Percentiles rank a stretch among this genome's conserved stretches.
Conservation (phyloP, 306 rosid genomes). For the Gillenia trifoliata region DNA sequence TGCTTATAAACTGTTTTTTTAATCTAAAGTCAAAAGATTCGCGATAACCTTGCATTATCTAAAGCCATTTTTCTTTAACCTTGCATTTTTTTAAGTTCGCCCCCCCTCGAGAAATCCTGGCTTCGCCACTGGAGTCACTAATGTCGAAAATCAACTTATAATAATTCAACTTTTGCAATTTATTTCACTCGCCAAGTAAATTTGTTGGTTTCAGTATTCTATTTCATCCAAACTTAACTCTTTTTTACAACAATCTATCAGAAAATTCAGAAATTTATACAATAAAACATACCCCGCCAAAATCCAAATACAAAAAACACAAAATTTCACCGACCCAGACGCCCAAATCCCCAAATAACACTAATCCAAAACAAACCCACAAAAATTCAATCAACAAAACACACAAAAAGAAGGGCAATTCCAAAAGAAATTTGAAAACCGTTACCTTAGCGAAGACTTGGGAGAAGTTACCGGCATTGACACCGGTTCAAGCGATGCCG, state of each 20-base stretch:
- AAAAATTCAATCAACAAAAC: not conserved
- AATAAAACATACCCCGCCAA: not conserved
- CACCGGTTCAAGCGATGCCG: constrained; percentile 65
- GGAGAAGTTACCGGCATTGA: constrained; percentile 74
- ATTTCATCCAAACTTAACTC: not conserved
- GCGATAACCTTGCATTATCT: too few species aligned
- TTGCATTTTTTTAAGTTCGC: too few species aligned
- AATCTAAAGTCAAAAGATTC: too few species aligned
- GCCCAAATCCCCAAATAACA: not conserved
- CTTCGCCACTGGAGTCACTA: too few species aligned
- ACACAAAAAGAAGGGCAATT: not conserved
- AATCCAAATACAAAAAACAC: not conserved
- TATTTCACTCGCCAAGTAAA: not conserved
- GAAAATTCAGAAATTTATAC: not conserved
- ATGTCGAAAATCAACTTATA: not conserved
- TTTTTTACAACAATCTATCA: not conserved
- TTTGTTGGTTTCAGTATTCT: not conserved
- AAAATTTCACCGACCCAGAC: not conserved
- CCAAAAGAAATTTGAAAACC: not conserved
- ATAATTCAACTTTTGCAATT: not conserved
- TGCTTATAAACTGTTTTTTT: too few species aligned
- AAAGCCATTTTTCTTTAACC: too few species aligned
- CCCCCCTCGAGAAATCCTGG: too few species aligned
- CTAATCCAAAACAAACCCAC: not conserved
- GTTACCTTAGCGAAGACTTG: constrained; percentile 78